Base-by-base conservation (phyloP, 1,139 yeast species). In the Suzukiozyma palmioleophila region DNA sequence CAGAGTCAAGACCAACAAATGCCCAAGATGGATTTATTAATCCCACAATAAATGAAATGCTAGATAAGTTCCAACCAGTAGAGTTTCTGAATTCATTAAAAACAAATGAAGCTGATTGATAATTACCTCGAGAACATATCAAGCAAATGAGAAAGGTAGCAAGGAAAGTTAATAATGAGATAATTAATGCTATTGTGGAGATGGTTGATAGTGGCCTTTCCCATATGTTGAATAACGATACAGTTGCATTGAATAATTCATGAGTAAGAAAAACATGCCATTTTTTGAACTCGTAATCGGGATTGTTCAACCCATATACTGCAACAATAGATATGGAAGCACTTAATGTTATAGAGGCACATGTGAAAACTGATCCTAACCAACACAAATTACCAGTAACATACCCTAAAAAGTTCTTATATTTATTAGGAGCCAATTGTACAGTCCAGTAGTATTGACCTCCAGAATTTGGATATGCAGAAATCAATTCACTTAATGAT, bases 181-280 rank as follows among this genome's bases (percentile, higher is more conserved):
- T 52, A 48, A 66, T 65, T 42, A 69, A 59, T 2, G 66, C 62
- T 30, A 54, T 48, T 39, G 62, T 63, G n/a, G 71, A 66, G 41
- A 68, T 52, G 7, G 48, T 37, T 8, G 73, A 73, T 37, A 68
- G 59, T 4, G 57, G 53, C 45, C 57, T 59, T 35, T 68, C 73
- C 51, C 60, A 66, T 43, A 67, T 59, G 48, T 69, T 69, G 50
- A 66, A 66, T 9, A 65, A 36, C 29, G 63, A 54, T 43, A 67
- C 54, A 36, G 65, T 52, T 31, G 58, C 35, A 41, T 66, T 68
- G 38, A 64, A 52, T 14, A 66, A 38, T 45, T 68, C 78, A 53
- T 74, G 77, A 32, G 71, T 62, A 7, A 77, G 66, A 47, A 77
- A 77, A 13, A 75, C 69, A 47, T 73, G 69, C 83, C 84, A 79